These are phyloP conservation scores for Verticillium nubilum DNA, from an alignment of 2,329 filamentous ascomycete genomes.

Conservation along the genomic window DNA sequence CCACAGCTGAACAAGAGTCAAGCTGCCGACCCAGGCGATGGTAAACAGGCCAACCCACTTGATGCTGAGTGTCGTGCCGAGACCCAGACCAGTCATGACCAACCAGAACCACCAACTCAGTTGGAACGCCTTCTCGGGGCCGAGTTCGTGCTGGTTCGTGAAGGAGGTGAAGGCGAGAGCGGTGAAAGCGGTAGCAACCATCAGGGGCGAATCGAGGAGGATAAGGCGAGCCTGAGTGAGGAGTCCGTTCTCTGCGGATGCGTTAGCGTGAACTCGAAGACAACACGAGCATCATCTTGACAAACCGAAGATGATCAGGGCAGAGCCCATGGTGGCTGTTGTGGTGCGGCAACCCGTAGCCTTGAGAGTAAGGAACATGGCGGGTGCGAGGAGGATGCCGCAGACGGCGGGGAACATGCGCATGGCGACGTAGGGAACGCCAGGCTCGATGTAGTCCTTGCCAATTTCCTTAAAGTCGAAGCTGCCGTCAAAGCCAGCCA, in stretches of 20 bases:
- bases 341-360: constrained; percentile 81
- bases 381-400: constrained; percentile 82
- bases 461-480: constrained; percentile 99
- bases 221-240: constrained; percentile 94
- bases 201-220: constrained; percentile 88
- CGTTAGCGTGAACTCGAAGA: constrained; percentile 5
- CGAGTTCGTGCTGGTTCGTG: constrained; percentile 93
- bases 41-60: constrained; percentile 99
- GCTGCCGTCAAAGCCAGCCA: constrained; percentile 89
- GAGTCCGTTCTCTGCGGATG: constrained; percentile 75
- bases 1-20: constrained; percentile 93
- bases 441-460: constrained; percentile 94
- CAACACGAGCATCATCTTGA: background rate
- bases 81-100: constrained; percentile 72
- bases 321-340: constrained; percentile 77
- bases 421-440: constrained; percentile 97
- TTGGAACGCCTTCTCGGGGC: constrained; percentile 80
- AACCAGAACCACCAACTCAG: constrained; percentile 99
- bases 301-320: constrained; percentile 85
- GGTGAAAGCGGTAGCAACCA: constrained; percentile 89
- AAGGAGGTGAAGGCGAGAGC: constrained; percentile 88
- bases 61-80: constrained; percentile 89
- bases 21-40: constrained; percentile 91
- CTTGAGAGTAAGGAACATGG: constrained; percentile 93
- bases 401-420: constrained; percentile 85